Conservation (phyloP, 2,329 filamentous ascomycete genomes). For the Cercospora zeina region DNA sequence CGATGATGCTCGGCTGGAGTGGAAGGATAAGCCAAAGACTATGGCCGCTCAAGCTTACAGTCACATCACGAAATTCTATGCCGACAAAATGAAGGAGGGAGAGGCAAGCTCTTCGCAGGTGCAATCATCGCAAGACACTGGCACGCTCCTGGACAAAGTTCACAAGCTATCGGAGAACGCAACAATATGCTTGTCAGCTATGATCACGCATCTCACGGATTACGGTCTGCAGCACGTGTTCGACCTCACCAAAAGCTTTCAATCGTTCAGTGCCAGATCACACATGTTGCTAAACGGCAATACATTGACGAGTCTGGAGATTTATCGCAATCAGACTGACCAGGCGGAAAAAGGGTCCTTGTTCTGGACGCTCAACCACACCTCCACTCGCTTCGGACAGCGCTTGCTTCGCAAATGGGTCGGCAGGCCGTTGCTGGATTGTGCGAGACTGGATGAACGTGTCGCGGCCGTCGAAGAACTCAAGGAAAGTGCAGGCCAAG, state of each 20-base stretch:
- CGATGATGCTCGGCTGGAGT: conserved; percentile 82
- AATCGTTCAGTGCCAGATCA: conserved; percentile 87
- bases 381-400: conserved; percentile 83
- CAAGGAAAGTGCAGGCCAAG: conserved; percentile 64
- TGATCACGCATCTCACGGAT: conserved; percentile 90
- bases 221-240: conserved; percentile 96
- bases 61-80: conserved; percentile 91
- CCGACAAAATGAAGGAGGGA: conserved; percentile 70
- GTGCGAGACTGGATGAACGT: conserved; percentile 70
- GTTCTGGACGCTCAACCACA: conserved; percentile 94
- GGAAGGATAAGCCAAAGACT: conserved; percentile 72
- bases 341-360: conserved; percentile 81
- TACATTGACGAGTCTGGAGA: conserved; percentile 87
- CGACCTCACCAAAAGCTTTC: conserved; percentile 93
- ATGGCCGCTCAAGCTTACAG: conserved; percentile 82
- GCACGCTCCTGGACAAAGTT: conserved; percentile 77
- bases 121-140: conserved; percentile 47
- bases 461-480: conserved; percentile 85
- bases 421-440: conserved; percentile 81
- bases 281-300: conserved; percentile 97
- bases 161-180: conserved; percentile 81
- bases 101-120: conserved; percentile 42
- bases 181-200: conserved; percentile 88
- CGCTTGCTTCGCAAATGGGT: conserved; percentile 92
- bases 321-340: conserved; percentile 93